Evolutionary conservation across 1,284 basidiomycete genomes (phyloP).

Genomic region (Leccinum variabile): DNA sequence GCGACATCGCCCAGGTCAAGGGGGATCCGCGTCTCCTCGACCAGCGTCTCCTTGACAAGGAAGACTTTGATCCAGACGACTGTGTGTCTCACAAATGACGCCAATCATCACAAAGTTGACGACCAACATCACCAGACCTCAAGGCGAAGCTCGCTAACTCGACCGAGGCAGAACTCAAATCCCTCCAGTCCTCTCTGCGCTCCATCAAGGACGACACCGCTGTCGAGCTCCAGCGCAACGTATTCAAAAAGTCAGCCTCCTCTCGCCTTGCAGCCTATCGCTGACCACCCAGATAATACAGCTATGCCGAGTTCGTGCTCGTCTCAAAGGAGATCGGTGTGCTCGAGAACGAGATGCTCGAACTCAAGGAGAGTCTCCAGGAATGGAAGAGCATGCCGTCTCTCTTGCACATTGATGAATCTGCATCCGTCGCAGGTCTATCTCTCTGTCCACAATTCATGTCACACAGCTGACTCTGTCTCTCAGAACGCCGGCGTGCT

Average conservation of each 20-base stretch:
- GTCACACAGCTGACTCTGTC: conserved; percentile 3
- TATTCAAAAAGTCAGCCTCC: conserved; percentile 81
- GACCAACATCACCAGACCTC: conserved; percentile 48
- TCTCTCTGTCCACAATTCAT: conserved; percentile 16
- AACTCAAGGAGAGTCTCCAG: conserved; percentile 89
- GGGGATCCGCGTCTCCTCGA: conserved; percentile 45
- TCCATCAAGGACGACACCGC: conserved; percentile 64
- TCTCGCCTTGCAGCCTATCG: background rate
- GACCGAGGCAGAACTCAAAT: conserved; percentile 74
- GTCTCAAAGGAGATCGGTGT: conserved; percentile 97
- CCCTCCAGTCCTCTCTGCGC: conserved; percentile 69
- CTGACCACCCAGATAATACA: conserved; percentile 35
- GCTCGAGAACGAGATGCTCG: conserved; percentile 97
- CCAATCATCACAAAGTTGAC: background rate
- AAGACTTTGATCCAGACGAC: conserved; percentile 78
- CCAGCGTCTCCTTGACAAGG: conserved; percentile 69
- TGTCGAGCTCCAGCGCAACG: conserved; percentile 75
- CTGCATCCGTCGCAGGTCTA: conserved; percentile 44
- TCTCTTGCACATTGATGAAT: conserved; percentile 86
- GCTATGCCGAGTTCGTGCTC: conserved; percentile 94
- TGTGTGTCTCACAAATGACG: conserved; percentile 50
- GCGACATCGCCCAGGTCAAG: conserved; percentile 41
- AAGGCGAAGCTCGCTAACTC: conserved; percentile 78
- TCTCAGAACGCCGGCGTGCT: conserved; percentile 57
- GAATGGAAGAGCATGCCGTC: conserved; percentile 97